Base-by-base conservation (phyloP, 1,284 basidiomycete species). In the Leccinum subatratum region DNA sequence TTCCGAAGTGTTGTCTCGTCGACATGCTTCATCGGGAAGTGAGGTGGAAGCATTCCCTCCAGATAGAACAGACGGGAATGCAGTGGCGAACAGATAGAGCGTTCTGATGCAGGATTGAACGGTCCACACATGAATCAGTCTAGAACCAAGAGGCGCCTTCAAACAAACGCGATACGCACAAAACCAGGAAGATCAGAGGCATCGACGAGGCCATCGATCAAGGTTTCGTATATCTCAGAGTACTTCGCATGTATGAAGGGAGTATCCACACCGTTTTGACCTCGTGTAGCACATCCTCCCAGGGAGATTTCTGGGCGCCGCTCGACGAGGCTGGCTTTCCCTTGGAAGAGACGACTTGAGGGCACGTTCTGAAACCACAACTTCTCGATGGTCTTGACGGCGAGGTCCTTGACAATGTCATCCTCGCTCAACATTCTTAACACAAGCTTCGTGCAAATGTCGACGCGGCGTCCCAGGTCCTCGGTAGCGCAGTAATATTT, bases 351-450 rank as follows among this genome's bases (percentile, higher is more conserved):
- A 77, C 74, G 2, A 75, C 71, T 22, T 78, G 72, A 45, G 6
- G 72, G 28, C 3, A 57, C n/a, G 12, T 72, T 77, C 34, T 82
- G 81, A 74, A 97, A 96, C 91, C 96, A 95, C 8, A 98, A 80
- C 68, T 98, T 95, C 69, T 94, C 91, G 51, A 98, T 79, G 0
- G 93, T 90, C 74, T 93, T 94, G 69, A 93, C 81, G 0, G 96
- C 94, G 9, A 98, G 83, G 65, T 97, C 94, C 82, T 93, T 95
- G 71, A 99, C 91, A 1, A 87, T 86, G 63, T 95, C 94, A 74
- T 99, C 97, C 75, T 97, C 94, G 73, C 99, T 97, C 57, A 91
- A 77, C 80, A 95, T 89, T 28, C 94, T 86, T 25, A 91, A 82
- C 3, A 96, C 87, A n/a, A 99, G 85, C 64, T 89, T 88, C 2